Conservation (phyloP, 805 yeast species). For the Metschnikowia noctiluminum region DNA sequence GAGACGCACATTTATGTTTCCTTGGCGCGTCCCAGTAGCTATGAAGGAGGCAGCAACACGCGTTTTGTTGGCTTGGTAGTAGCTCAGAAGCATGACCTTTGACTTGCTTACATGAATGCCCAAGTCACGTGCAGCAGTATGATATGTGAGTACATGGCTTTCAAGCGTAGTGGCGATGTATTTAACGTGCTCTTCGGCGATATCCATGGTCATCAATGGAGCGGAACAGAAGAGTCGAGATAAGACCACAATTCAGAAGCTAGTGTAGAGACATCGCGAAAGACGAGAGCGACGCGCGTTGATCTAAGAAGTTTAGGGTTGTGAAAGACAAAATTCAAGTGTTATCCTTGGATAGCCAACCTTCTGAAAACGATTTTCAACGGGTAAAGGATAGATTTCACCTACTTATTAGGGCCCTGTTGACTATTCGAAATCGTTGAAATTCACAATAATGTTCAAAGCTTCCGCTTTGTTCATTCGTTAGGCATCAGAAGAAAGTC, state of each 20-base stretch:
- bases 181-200: constrained; percentile 26
- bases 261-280: background rate
- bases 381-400: no score
- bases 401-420: no score
- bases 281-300: background rate
- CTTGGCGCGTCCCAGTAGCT: constrained; percentile 33
- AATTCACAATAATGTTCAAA: no score
- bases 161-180: constrained; percentile 23
- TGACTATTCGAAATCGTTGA: no score
- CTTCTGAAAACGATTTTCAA: no score
- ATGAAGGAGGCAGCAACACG: constrained; percentile 40
- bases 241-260: no score
- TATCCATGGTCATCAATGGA: constrained; percentile 31
- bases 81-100: constrained; percentile 37
- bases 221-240: no score
- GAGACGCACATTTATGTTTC: constrained; percentile 19
- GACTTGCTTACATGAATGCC: constrained; percentile 38
- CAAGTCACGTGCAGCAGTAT: constrained; percentile 38
- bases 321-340: no score
- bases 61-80: constrained; percentile 32
- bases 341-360: no score
- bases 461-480: no score
- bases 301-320: background rate
- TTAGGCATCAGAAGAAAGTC: no score
- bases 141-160: constrained; percentile 34